These are phyloP conservation scores for Halophytophthora polymorphica DNA, from an alignment of 352 stramenopile genomes.

Conservation along the genomic window DNA sequence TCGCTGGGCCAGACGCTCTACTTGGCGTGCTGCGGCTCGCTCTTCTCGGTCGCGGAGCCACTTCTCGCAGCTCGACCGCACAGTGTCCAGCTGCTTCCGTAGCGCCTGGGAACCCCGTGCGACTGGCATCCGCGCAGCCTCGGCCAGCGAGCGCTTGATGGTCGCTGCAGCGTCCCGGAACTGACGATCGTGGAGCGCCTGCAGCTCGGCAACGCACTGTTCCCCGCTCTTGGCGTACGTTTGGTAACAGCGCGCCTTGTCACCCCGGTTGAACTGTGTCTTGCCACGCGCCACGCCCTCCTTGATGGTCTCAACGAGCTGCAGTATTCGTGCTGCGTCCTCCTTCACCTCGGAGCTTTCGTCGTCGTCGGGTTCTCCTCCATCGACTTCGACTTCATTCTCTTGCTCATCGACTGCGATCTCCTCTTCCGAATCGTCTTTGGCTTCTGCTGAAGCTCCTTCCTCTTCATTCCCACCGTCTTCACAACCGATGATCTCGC, in stretches of 20 bases:
- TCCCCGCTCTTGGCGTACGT: constrained; percentile 55
- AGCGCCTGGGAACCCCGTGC: constrained; percentile 59
- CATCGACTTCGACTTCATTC: constrained; percentile 21
- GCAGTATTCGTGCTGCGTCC: constrained; percentile 33
- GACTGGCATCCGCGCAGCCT: constrained; percentile 44
- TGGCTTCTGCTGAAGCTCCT: constrained; percentile 6
- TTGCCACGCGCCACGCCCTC: constrained; percentile 62
- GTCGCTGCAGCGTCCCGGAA: constrained; percentile 29
- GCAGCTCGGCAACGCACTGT: constrained; percentile 38
- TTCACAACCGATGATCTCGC: constrained; percentile 1
- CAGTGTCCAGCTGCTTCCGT: constrained; percentile 55
- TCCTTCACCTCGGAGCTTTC: constrained; percentile 33
- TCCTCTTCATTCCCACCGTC: constrained; percentile 17
- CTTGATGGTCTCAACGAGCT: constrained; percentile 40
- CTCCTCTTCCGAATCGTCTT: constrained; percentile 18
- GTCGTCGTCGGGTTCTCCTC: constrained; percentile 21
- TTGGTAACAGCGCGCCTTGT: constrained; percentile 72
- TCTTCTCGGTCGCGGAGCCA: constrained; percentile 31
- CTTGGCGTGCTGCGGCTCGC: constrained; percentile 15
- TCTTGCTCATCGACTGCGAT: constrained; percentile 9
- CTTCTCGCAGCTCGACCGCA: constrained; percentile 41
- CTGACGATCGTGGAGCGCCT: constrained; percentile 26
- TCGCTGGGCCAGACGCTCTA: constrained; percentile 9
- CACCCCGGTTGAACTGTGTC: constrained; percentile 67
- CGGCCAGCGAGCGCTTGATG: constrained; percentile 37